phyloP scores from a whole-genome alignment of 225 moss, liverwort and hornwort genomes.

The Physcomitrium patens region DNA sequence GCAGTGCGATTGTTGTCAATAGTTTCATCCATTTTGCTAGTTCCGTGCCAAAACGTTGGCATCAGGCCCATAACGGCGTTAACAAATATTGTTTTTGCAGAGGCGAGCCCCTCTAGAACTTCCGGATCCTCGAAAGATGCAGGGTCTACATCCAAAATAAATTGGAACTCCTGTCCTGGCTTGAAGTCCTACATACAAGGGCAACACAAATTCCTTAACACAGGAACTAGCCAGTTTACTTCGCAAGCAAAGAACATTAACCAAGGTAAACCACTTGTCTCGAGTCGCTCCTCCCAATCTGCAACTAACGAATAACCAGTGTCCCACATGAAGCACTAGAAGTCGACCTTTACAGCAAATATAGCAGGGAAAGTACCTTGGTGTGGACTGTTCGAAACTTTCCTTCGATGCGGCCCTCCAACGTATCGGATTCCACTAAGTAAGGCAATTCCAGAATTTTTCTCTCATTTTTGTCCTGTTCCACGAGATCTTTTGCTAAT shows the following conservation, averaged over 20 bases:
- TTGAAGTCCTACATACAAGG: constrained; percentile 56
- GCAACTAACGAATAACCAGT: neutral
- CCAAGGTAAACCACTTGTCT: neutral
- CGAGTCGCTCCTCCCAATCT: neutral
- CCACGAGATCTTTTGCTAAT: constrained; percentile 73
- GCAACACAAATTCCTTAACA: constrained; percentile 16
- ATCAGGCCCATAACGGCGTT: constrained; percentile 86
- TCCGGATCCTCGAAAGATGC: constrained; percentile 53
- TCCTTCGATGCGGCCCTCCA: constrained; percentile 73
- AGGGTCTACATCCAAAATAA: constrained; percentile 70
- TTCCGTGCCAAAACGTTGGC: constrained; percentile 80
- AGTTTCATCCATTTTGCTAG: constrained; percentile 78
- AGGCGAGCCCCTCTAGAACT: constrained; percentile 42
- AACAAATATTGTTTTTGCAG: constrained; percentile 72
- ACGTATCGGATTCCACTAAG: constrained; percentile 70
- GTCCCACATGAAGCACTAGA: neutral
- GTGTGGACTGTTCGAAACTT: constrained; percentile 59
- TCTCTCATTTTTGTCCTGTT: constrained; percentile 58
- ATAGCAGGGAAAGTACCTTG: constrained; percentile 44
- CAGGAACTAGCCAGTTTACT: neutral
- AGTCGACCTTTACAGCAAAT: neutral
- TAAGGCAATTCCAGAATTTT: constrained; percentile 72
- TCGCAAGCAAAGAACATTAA: neutral
- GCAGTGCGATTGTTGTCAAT: constrained; percentile 70
- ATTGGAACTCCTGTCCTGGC: constrained; percentile 58